phyloP scores from a whole-genome alignment of 331 rosid genomes.

The Phaseolus coccineus region DNA sequence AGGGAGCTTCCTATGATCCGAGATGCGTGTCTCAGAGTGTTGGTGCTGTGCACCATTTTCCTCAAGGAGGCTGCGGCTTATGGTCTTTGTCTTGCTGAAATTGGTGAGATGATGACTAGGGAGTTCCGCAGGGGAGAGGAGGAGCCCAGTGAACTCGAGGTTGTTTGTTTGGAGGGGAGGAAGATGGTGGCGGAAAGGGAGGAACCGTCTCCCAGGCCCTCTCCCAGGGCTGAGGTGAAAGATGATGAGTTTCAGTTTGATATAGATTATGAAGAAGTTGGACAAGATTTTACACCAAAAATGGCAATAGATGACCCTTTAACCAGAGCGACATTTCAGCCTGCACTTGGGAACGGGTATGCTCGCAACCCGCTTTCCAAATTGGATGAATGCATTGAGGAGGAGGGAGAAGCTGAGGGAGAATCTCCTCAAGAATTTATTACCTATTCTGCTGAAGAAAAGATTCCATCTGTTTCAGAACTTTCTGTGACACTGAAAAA shows the following conservation, averaged over 20 bases:
- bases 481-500: conserved; percentile 71
- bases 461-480: conserved; percentile 55
- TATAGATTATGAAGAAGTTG: conserved; percentile 76
- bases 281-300: conserved; percentile 47
- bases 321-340: conserved; percentile 54
- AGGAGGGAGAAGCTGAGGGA: conserved; percentile 66
- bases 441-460: conserved; percentile 44
- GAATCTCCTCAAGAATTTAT: conserved; percentile 55
- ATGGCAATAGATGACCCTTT: conserved; percentile 55
- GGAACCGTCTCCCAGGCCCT: conserved; percentile 62
- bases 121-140: conserved; percentile 91
- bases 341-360: conserved; percentile 56
- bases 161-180: conserved; percentile 90
- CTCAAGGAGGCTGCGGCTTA: conserved; percentile 80
- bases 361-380: conserved; percentile 71
- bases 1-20: conserved; percentile 96
- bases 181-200: conserved; percentile 72
- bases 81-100: conserved; percentile 93
- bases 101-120: conserved; percentile 98
- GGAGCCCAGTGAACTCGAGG: conserved; percentile 97
- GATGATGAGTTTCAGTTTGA: conserved; percentile 75
- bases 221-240: conserved; percentile 65
- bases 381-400: conserved; percentile 88
- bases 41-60: conserved; percentile 89
- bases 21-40: conserved; percentile 90